Evolutionary conservation across 805 yeast species (phyloP).

Genomic region (Myxozyma kluyveri): DNA sequence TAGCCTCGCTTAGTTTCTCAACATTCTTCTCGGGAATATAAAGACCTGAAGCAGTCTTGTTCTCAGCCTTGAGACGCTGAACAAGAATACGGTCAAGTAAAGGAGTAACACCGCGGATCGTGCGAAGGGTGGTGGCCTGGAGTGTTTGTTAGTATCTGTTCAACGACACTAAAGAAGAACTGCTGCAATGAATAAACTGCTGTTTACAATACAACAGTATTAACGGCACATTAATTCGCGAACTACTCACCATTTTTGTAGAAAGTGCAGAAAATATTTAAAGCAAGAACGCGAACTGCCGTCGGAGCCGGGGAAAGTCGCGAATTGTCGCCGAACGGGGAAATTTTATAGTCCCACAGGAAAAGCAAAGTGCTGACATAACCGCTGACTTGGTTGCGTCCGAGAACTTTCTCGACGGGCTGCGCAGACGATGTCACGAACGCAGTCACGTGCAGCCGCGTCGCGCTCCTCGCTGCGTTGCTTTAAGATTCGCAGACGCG

Average conservation of each 20-base stretch:
- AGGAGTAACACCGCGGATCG: slow-evolving; percentile 85
- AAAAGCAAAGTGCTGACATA: slow-evolving; percentile 1
- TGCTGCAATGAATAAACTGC: background rate
- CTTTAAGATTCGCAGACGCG: no score
- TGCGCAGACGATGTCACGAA: no score
- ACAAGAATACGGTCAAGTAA: slow-evolving; percentile 94
- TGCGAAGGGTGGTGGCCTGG: slow-evolving; percentile 52
- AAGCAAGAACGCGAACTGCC: background rate
- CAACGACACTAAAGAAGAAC: no score
- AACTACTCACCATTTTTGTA: no score
- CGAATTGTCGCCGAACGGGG: background rate
- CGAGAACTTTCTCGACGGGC: slow-evolving; percentile 19
- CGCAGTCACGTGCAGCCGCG: no score
- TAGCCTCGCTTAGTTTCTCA: slow-evolving; percentile 88
- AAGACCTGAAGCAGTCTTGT: slow-evolving; percentile 89
- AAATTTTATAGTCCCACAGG: slow-evolving; percentile 3
- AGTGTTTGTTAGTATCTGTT: background rate
- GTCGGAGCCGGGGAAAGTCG: background rate
- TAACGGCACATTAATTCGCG: no score
- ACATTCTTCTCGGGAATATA: slow-evolving; percentile 95
- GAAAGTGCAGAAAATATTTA: no score
- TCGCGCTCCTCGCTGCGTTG: no score
- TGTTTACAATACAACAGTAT: no score
- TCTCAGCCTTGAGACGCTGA: slow-evolving; percentile 87
- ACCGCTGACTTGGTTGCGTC: slow-evolving; percentile 9